Evolutionary conservation across 139 green algal genomes (phyloP).

Genomic region (Chlamydomonas incerta): DNA sequence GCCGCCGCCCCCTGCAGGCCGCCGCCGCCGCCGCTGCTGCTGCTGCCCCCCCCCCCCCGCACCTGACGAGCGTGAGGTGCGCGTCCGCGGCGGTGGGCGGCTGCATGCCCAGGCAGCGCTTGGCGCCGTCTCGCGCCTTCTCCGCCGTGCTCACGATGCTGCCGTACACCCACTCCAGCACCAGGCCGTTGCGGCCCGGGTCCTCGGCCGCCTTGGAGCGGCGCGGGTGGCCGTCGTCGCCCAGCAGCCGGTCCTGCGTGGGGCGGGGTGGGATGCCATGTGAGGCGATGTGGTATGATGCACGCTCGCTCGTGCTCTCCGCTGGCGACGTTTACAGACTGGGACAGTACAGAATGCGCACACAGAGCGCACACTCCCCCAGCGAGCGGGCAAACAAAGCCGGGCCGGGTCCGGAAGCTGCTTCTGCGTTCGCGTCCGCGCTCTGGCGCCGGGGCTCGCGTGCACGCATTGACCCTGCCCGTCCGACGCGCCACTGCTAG

Average conservation of each 20-base stretch:
- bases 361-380: too few species aligned
- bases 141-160: slow-evolving; percentile 91
- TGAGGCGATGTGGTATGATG: background rate
- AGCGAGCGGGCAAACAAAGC: too few species aligned
- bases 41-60: background rate
- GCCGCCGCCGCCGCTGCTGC: too few species aligned
- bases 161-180: slow-evolving; percentile 93
- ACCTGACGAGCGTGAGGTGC: slow-evolving; percentile 51
- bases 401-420: too few species aligned
- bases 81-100: slow-evolving; percentile 54
- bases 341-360: too few species aligned
- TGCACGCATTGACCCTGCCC: too few species aligned
- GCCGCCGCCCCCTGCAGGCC: too few species aligned
- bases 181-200: slow-evolving; percentile 72
- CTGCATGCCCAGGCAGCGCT: slow-evolving; percentile 64
- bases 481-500: too few species aligned
- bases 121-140: slow-evolving; percentile 86
- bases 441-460: too few species aligned
- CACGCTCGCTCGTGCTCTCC: too few species aligned
- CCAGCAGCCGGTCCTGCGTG: slow-evolving; percentile 74
- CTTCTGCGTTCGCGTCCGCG: too few species aligned
- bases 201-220: slow-evolving; percentile 67
- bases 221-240: slow-evolving; percentile 85
- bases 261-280: background rate
- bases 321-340: too few species aligned